Evolutionary conservation across 345 rosid genomes (phyloP), one percentile per base, ranked within the genome.

Genomic region (Sonneratia alba): DNA sequence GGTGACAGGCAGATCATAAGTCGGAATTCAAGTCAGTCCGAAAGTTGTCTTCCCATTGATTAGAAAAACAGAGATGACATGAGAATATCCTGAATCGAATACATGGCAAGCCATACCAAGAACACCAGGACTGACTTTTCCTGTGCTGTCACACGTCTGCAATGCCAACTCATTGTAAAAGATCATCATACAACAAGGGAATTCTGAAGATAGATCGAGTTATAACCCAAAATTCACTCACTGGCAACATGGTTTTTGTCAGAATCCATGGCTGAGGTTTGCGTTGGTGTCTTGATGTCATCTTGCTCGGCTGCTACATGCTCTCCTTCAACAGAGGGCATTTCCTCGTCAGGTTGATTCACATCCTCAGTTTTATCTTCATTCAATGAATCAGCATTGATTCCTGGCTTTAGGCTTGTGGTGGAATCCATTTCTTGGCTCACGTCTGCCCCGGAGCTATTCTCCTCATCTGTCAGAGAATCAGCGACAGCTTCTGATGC

Each of bases 351-450:
- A 18, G 59, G 59, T 19, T 53, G n/a, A 16, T 53, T 18, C 59
- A 8, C 22, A 53, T 18, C 59, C 59, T 21, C 59, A 7, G 59
- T 18, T 5, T 18, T 53, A 53, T 62, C 66, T 27, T 62, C 66
- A 62, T 10, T 62, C 7, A 7, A n/a, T 13, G 37, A 27, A 62
- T 62, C 18, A 34, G 38, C 66, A 34, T 3, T 62, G 6, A 11
- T 15, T 27, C 18, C 38, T 1, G 38, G 37, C 4, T 62, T 62
- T 14, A 18, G 66, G 38, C 7, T 34, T 0, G 18, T 6, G 18
- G 73, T 47, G 56, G 73, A 37, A 70, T 70, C 73, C 63, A 56
- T 38, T 57, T 70, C 73, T 59, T 34, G 42, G 56, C 16, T 24
- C 13, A 27, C 22, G 19, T 3, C 32, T 37, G 32, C 64, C 45